phyloP scores from a whole-genome alignment of 179 eudicot genomes.

The Corrigiola litoralis region DNA sequence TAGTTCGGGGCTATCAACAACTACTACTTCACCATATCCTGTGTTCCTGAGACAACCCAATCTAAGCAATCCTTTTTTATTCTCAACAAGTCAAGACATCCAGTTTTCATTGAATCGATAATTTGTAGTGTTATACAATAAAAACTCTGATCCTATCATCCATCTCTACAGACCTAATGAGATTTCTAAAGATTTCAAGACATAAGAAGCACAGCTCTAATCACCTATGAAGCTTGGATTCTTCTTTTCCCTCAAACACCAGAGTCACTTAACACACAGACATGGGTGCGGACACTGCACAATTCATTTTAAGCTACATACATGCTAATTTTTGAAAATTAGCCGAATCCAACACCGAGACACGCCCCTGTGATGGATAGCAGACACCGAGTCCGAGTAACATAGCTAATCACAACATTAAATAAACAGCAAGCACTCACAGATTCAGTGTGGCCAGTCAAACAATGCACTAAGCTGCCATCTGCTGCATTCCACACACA shows the following conservation, averaged over 20 bases:
- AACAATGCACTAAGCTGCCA: conserved; percentile 96
- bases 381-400: too few species aligned
- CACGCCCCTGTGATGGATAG: too few species aligned
- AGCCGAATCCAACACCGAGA: too few species aligned
- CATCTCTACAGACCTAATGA: not conserved
- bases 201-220: not conserved
- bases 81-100: not conserved
- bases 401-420: not conserved
- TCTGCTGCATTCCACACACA: conserved; percentile 99
- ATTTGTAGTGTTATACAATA: not conserved
- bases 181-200: not conserved
- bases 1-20: not conserved
- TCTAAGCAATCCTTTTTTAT: not conserved
- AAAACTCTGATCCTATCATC: not conserved
- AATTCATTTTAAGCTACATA: too few species aligned
- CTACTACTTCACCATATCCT: not conserved
- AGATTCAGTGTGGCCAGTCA: conserved; percentile 96
- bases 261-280: too few species aligned
- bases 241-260: too few species aligned
- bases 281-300: too few species aligned
- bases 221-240: too few species aligned
- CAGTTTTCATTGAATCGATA: not conserved
- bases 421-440: conserved; percentile 43
- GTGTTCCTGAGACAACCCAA: not conserved
- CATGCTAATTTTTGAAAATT: too few species aligned